Evolutionary conservation across 2,329 filamentous ascomycete species (phyloP).

Genomic region (Ophidiomyces ophidiicola): DNA sequence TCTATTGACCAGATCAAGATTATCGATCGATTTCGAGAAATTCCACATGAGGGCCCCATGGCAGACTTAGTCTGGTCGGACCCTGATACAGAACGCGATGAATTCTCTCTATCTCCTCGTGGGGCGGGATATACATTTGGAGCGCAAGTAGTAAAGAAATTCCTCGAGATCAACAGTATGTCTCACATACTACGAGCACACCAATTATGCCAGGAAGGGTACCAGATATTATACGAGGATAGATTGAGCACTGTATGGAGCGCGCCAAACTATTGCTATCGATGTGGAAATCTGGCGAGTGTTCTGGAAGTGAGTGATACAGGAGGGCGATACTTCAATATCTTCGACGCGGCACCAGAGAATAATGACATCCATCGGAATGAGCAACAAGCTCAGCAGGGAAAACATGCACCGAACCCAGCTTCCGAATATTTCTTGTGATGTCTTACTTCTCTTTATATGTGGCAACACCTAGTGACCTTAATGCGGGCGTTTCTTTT

Average conservation of each 20-base stretch:
- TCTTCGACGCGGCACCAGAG: slow-evolving; percentile 92
- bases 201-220: slow-evolving; percentile 95
- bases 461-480: slow-evolving; percentile 15
- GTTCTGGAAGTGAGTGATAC: slow-evolving; percentile 91
- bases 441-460: slow-evolving; percentile 18
- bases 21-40: slow-evolving; percentile 96
- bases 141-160: slow-evolving; percentile 95
- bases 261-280: slow-evolving; percentile 89
- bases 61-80: slow-evolving; percentile 99
- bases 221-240: slow-evolving; percentile 93
- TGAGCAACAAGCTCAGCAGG: slow-evolving; percentile 61
- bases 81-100: slow-evolving; percentile 90
- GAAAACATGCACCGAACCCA: slow-evolving; percentile 57
- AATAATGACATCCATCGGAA: slow-evolving; percentile 69
- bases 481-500: slow-evolving; percentile 17
- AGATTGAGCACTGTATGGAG: slow-evolving; percentile 94
- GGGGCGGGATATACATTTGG: slow-evolving; percentile 97
- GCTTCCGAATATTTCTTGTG: slow-evolving; percentile 61
- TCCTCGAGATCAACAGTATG: slow-evolving; percentile 94
- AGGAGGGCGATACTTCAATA: slow-evolving; percentile 91
- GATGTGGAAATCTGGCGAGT: slow-evolving; percentile 93
- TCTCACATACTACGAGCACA: slow-evolving; percentile 95
- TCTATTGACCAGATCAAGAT: slow-evolving; percentile 99
- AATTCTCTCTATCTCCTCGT: slow-evolving; percentile 85
- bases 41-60: slow-evolving; percentile 97